Base-by-base conservation (phyloP, 805 yeast species). In the Saturnispora gosingensis region DNA sequence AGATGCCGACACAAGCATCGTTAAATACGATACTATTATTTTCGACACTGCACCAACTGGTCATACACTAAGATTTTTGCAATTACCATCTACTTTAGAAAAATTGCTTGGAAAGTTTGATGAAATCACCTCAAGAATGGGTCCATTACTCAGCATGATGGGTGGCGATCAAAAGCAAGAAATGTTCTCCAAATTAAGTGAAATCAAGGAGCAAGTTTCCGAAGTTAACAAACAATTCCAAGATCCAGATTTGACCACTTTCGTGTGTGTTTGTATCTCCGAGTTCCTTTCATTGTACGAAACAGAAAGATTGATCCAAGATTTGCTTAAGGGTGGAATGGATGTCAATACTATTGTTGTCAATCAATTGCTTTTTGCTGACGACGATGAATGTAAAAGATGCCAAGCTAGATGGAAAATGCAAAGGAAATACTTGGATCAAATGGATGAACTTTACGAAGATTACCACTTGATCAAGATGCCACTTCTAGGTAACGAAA, bases 1-100 rank as follows among this genome's bases (percentile, higher is more conserved):
- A 6, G 54, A 51, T 34, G 61, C 58, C 27, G 65, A 63, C 53
- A 53, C 62, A 6, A 59, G 59, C 36, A 58, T 64, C 7, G 71
- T 77, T 54, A 75, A 75, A 45, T 93, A 85, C 66, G 88, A 86
- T 59, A 88, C 96, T 8, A 90, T 93, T 58, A 88, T 93, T 58
- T 93, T 93, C 63, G 99, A 93, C 68, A 93, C 99, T n/a, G 99
- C 99, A 0, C 99, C 99, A 60, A 93, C 99, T 0, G 99, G 99
- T 36, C 99, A 93, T 70, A 93, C 99, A 2, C 74, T 93, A 61
- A 81, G 99, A 63, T 93, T 93, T 68, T 75, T 93, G 67, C 97
- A 90, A 69, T 80, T 93, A 62, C 99, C 99, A 38, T 80, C 95
- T 28, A 90, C 97, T 3, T 73, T 93, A 55, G 95, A 89, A 61